phyloP scores from a whole-genome alignment of 116 monocot species.

The Dioscorea cayenensis region DNA sequence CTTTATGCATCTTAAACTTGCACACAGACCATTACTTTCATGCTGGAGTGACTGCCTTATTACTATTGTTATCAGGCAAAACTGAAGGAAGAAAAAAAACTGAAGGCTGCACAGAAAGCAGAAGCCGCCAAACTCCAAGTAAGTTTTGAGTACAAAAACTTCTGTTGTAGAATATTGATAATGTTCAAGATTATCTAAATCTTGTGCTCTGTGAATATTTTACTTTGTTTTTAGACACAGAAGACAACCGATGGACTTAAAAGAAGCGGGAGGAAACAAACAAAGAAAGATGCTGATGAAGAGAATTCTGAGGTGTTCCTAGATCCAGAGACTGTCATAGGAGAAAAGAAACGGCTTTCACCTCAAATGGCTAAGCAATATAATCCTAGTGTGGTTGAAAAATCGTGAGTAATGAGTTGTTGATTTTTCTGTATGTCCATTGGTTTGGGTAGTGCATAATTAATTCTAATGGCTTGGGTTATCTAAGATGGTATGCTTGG shows the following conservation, averaged over 20 bases:
- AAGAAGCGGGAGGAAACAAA: constrained; percentile 58
- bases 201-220: background rate
- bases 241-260: constrained; percentile 43
- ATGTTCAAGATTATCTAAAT: background rate
- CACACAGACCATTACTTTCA: background rate
- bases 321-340: constrained; percentile 58
- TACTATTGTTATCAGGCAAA: constrained; percentile 38
- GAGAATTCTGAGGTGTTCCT: constrained; percentile 71
- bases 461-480: background rate
- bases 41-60: background rate
- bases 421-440: background rate
- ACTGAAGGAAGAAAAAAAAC: constrained; percentile 78
- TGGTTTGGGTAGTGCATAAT: background rate
- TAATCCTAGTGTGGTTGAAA: constrained; percentile 77
- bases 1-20: too few relatives aligned
- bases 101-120: constrained; percentile 71
- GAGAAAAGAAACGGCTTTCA: constrained; percentile 80
- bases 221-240: constrained; percentile 23
- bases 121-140: constrained; percentile 68
- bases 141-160: background rate
- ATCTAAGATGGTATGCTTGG: constrained; percentile 78
- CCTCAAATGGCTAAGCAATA: constrained; percentile 85
- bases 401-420: constrained; percentile 43
- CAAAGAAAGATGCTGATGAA: constrained; percentile 41
- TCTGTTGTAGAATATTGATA: background rate